A percentile compares a stretch with the other conserved stretches of the same genome.
Evolutionary conservation across 805 yeast species (phyloP).

Genomic region (Nakazawaea ernobii): DNA sequence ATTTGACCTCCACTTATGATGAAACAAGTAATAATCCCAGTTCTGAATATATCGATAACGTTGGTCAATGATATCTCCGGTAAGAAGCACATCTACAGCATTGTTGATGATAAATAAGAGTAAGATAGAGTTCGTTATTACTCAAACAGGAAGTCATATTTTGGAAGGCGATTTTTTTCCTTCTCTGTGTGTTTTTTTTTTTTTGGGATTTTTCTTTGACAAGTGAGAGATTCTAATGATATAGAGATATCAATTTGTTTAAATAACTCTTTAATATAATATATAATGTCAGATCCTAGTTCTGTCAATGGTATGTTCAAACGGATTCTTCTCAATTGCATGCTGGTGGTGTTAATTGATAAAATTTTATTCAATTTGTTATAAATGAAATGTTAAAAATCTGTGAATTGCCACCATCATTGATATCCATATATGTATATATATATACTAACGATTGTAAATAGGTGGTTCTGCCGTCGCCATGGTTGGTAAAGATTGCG

Average conservation of each 20-base stretch:
- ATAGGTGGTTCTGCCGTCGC: conserved; percentile 95
- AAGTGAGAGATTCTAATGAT: not conserved
- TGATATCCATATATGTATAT: not conserved
- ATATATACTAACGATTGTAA: not conserved
- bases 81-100: too few species aligned
- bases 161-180: not conserved
- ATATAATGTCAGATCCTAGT: conserved; percentile 67
- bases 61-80: too few species aligned
- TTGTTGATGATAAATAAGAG: not conserved
- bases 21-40: not conserved
- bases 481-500: conserved; percentile 97
- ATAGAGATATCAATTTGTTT: not conserved
- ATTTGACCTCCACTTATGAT: too few species aligned
- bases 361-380: not conserved
- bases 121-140: not conserved
- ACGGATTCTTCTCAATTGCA: too few species aligned
- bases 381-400: not conserved
- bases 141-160: not conserved
- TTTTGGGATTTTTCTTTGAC: not conserved
- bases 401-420: not conserved
- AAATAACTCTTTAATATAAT: not conserved
- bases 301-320: conserved; percentile 54
- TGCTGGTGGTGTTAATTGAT: too few species aligned
- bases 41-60: not conserved
- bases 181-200: not conserved